phyloP scores from a whole-genome alignment of 2,329 filamentous ascomycete species.

The Phaeosphaeria sp. region DNA sequence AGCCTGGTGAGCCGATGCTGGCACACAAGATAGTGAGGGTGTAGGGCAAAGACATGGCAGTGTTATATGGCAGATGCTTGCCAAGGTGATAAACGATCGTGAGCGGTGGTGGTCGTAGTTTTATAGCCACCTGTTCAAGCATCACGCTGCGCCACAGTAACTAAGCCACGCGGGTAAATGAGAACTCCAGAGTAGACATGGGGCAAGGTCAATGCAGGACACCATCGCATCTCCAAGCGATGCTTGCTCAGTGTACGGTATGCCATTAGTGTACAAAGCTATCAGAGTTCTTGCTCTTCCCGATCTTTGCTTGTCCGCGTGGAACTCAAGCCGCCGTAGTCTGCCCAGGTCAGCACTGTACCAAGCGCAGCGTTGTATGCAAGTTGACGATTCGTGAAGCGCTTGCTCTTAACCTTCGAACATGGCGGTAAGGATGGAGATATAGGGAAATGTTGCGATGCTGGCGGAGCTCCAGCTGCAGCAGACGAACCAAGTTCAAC shows the following conservation, averaged over 20 bases:
- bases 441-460: not conserved
- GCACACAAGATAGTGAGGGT: not conserved
- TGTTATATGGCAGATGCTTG: not conserved
- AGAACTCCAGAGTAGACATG: not conserved
- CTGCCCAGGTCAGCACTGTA: slow-evolving; percentile 49
- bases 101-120: not conserved
- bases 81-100: not conserved
- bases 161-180: not conserved
- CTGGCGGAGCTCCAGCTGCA: not conserved
- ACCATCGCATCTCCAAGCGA: not conserved
- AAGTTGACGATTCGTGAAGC: slow-evolving; percentile 21
- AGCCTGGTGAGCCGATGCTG: not conserved
- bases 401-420: slow-evolving; percentile 5
- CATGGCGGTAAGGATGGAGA: not conserved
- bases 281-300: slow-evolving; percentile 27
- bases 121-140: not conserved
- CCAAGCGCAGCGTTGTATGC: slow-evolving; percentile 41
- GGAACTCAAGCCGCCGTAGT: slow-evolving; percentile 53
- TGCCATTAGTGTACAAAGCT: not conserved
- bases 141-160: not conserved
- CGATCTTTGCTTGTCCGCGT: slow-evolving; percentile 19
- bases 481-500: not conserved
- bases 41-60: not conserved
- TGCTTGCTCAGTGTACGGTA: not conserved
- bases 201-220: not conserved